phyloP scores from a whole-genome alignment of 352 stramenopile genomes.

The Phytophthora sp. region DNA sequence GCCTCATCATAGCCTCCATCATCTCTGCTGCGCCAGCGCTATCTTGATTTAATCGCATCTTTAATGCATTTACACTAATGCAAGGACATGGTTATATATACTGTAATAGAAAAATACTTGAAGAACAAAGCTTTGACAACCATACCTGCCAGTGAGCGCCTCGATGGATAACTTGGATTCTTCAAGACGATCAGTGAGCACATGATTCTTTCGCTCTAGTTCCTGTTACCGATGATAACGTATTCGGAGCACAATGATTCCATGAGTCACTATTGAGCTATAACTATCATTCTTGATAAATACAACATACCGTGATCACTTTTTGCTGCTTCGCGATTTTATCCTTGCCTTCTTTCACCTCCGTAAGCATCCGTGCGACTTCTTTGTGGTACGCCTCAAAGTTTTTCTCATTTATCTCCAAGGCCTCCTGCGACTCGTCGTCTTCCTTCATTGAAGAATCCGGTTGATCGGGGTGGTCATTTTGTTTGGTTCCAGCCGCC shows the following conservation, averaged over 20 bases:
- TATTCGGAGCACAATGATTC: no score
- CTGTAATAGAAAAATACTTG: no score
- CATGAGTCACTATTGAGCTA: no score
- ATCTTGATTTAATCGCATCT: slow-evolving; percentile 74
- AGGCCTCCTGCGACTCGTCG: slow-evolving; percentile 14
- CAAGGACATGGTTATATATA: background rate
- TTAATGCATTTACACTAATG: slow-evolving; percentile 67
- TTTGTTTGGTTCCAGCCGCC: no score
- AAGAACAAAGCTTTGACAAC: no score
- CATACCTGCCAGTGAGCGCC: slow-evolving; percentile 69
- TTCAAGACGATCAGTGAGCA: slow-evolving; percentile 62
- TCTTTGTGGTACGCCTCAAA: slow-evolving; percentile 80
- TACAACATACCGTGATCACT: slow-evolving; percentile 53
- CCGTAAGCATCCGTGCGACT: slow-evolving; percentile 60
- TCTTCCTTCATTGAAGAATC: slow-evolving; percentile 18
- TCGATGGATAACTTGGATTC: slow-evolving; percentile 76
- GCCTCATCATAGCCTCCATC: slow-evolving; percentile 66
- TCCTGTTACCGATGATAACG: slow-evolving; percentile 57
- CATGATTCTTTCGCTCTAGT: slow-evolving; percentile 72
- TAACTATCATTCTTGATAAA: background rate
- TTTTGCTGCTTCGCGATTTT: slow-evolving; percentile 71
- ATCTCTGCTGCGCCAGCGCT: slow-evolving; percentile 67
- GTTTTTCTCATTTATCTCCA: slow-evolving; percentile 65
- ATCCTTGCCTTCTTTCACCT: slow-evolving; percentile 70
- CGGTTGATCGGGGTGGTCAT: background rate